Evolutionary conservation across 2,329 filamentous ascomycete species (phyloP), one percentile per base, ranked within the genome.

Genomic region (Colletotrichum eremochloae): DNA sequence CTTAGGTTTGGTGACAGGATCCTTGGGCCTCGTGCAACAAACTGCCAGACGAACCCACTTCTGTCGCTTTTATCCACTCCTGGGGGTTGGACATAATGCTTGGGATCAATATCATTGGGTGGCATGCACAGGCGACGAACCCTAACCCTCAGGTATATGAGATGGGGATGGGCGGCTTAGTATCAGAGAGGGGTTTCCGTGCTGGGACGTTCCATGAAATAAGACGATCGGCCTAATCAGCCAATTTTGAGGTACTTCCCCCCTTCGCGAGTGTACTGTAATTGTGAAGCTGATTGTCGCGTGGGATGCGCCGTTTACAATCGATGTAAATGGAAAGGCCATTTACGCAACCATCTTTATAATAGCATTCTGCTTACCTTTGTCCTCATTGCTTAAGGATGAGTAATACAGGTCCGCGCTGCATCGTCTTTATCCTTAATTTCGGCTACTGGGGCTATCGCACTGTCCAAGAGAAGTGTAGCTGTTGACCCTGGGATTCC

Each of bases 41-140:
- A 40, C 50, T 33, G 61, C 67, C 48, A 55, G 68, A 71, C 40
- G 48, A 71, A 57, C 63, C 63, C 42, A 42, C 56, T 4, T 46
- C 33, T 40, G 44, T 48, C 38, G 7, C 14, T 38, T 44, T 33
- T 12, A 48, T 60, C 29, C 57, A 61, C 29, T 55, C 38, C 46
- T 33, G 18, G 29, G 36, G 63, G 29, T 29, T 29, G 15, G 36
- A 18, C 36, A 60, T 61, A 31, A 46, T 15, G 38, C 63, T 46
- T 46, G 46, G 3, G 15, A 15, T 24, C 44, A 18, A 5, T n/a
- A 46, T 33, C 20, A 14, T n/a, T n/a, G 14, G 7, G 40, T 61
- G n/a, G 24, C 29, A 44, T 36, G 58, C 42, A 24, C 24, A 18
- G 18, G n/a, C 1, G 20, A 33, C 11, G 14, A 48, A 29, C 1